These are phyloP conservation scores for Torulaspora indica DNA, from an alignment of 805 yeast species.

Conservation along the genomic window DNA sequence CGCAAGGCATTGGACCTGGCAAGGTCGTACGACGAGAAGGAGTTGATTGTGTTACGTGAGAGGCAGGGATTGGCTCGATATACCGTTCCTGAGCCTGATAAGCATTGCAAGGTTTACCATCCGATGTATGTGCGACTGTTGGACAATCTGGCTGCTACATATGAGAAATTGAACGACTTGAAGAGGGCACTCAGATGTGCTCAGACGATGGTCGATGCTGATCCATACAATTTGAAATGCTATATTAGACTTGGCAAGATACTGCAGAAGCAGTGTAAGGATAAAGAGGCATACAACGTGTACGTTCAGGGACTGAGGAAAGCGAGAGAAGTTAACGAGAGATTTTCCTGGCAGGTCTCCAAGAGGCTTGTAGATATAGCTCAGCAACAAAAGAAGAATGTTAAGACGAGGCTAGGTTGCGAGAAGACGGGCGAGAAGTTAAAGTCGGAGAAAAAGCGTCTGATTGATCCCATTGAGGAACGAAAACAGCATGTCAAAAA, in stretches of 20 bases:
- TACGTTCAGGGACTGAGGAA: slow-evolving; percentile 21
- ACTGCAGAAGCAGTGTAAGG: slow-evolving; percentile 20
- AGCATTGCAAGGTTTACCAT: slow-evolving; percentile 21
- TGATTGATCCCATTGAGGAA: slow-evolving; percentile 26
- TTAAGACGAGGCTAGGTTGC: slow-evolving; percentile 11
- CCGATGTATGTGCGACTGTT: slow-evolving; percentile 27
- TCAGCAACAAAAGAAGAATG: slow-evolving; percentile 15
- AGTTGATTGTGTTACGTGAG: slow-evolving; percentile 16
- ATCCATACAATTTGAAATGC: slow-evolving; percentile 28
- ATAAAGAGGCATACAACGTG: slow-evolving; percentile 21
- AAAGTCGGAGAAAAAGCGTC: slow-evolving; percentile 9
- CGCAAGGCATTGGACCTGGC: slow-evolving; percentile 27
- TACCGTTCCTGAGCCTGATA: slow-evolving; percentile 1
- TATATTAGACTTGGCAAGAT: slow-evolving; percentile 30
- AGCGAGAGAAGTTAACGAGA: slow-evolving; percentile 13
- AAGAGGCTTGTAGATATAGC: slow-evolving; percentile 15
- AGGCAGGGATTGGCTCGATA: slow-evolving; percentile 11
- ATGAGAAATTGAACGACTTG: slow-evolving; percentile 28
- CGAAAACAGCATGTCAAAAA: slow-evolving; percentile 5
- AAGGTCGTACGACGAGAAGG: slow-evolving; percentile 22
- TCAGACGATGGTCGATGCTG: slow-evolving; percentile 21
- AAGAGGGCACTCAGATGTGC: slow-evolving; percentile 23
- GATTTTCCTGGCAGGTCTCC: slow-evolving; percentile 14
- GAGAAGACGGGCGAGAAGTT: background rate
- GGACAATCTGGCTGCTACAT: slow-evolving; percentile 30